phyloP scores from a whole-genome alignment of 2,329 filamentous ascomycete species.

The Westerdykella aurantiaca region DNA sequence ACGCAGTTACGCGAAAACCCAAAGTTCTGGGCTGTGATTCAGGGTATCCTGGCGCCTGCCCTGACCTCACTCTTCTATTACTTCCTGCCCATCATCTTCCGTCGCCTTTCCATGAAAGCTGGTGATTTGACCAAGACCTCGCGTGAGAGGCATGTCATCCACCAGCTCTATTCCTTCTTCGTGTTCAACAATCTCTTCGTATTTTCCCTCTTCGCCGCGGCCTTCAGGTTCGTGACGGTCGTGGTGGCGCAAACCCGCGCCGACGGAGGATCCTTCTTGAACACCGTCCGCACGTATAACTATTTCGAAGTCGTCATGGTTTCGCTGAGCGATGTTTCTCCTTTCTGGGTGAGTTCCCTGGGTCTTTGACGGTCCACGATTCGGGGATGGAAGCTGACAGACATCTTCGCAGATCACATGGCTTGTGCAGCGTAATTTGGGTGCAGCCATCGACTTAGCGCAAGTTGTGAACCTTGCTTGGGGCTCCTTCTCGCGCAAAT shows the following conservation, averaged over 20 bases:
- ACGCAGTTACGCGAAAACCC: constrained; percentile 57
- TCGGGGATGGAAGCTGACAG: not conserved
- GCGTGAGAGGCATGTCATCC: constrained; percentile 83
- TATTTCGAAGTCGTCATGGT: constrained; percentile 61
- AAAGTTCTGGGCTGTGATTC: constrained; percentile 74
- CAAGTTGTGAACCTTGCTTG: constrained; percentile 80
- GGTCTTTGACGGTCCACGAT: not conserved
- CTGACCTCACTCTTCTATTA: constrained; percentile 84
- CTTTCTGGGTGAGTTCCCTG: constrained; percentile 90
- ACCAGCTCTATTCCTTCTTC: constrained; percentile 91
- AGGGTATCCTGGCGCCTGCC: constrained; percentile 85
- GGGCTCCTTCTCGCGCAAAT: constrained; percentile 78
- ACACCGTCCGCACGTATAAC: constrained; percentile 59
- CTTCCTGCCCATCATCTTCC: constrained; percentile 83
- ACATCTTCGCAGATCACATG: constrained; percentile 13
- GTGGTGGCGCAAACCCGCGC: constrained; percentile 56
- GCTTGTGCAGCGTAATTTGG: constrained; percentile 84
- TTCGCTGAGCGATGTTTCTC: constrained; percentile 74
- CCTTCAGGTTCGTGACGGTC: constrained; percentile 66
- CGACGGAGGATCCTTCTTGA: constrained; percentile 52
- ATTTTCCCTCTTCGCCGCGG: constrained; percentile 83
- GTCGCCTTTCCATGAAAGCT: constrained; percentile 72
- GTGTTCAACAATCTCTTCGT: constrained; percentile 94
- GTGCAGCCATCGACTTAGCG: constrained; percentile 87
- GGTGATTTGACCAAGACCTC: constrained; percentile 91